Evolutionary conservation across 148 eudicot genomes (phyloP), one percentile per base, ranked within the genome.

Genomic region (Fagopyrum homotropicum): DNA sequence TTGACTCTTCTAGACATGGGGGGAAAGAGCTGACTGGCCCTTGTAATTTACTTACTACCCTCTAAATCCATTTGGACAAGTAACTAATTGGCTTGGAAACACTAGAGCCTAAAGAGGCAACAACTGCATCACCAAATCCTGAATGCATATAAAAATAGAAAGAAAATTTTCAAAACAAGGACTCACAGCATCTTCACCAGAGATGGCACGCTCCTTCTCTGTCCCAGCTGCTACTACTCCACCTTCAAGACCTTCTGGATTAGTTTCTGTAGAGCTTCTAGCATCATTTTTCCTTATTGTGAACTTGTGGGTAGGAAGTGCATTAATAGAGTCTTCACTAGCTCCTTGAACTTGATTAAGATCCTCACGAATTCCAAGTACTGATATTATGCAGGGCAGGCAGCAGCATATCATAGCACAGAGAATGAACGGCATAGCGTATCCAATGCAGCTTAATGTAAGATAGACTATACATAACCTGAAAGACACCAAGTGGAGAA

Each of bases 111-210:
- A 57, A 15, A 14, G 30, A 72, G n/a, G 35, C 35, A 51, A 30
- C 26, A 51, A 56, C 17, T 55, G 22, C 64, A 66, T 57, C 50
- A 40, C 40, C 66, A 35, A 56, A 52, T 72, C 2, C 17, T 35
- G 75, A 54, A 43, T 7, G 44, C 30, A n/a, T 54, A 54, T 7
- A 52, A 30, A 15, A 73, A 73, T 19, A 55, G 6, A 35, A 40
- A 66, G 45, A 40, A 15, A 35, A 40, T 35, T 40, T 43, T 1
- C 7, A 43, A 66, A 45, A 10, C 17, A 56, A 70, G 52, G 69
- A 85, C 95, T 83, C 79, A 90, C 95, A 79, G 94, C 94, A 78
- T 90, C 95, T 86, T 90, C 95, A 48, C 91, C 89, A 56, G 90
- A 88, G 79, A 90, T 83, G 75, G 73, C 61, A 59, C 88, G 90